Evolutionary conservation across 2,329 filamentous ascomycete species (phyloP).

Genomic region (Diplodia corticola): DNA sequence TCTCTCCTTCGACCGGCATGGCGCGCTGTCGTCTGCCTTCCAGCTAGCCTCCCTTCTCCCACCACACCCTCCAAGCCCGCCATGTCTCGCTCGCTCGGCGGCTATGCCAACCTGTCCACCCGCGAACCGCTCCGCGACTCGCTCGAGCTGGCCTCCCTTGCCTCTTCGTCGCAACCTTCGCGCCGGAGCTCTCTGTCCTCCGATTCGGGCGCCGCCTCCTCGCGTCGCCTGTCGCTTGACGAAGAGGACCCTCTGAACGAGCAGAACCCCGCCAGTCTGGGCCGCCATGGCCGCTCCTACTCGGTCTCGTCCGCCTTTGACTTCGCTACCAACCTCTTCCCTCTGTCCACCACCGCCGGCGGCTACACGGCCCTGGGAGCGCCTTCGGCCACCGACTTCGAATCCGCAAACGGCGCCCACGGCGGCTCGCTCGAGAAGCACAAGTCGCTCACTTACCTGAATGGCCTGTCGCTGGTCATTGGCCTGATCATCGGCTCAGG

Average conservation of each 20-base stretch:
- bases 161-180: constrained; percentile 72
- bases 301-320: constrained; percentile 93
- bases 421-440: constrained; percentile 87
- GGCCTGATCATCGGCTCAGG: constrained; percentile 94
- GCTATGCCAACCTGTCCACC: constrained; percentile 36
- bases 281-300: constrained; percentile 67
- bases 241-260: constrained; percentile 74
- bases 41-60: constrained; percentile 9
- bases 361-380: constrained; percentile 83
- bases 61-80: constrained; percentile 24
- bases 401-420: constrained; percentile 60
- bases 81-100: constrained; percentile 36
- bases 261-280: constrained; percentile 55
- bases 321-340: constrained; percentile 90
- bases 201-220: constrained; percentile 86
- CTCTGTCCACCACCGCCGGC: constrained; percentile 77
- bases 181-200: constrained; percentile 72
- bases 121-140: constrained; percentile 71
- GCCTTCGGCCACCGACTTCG: constrained; percentile 59
- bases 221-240: constrained; percentile 83
- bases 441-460: constrained; percentile 93
- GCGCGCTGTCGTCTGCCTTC: constrained; percentile 2
- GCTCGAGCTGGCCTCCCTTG: constrained; percentile 91
- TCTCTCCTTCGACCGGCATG: constrained; percentile 19
- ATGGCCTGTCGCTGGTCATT: constrained; percentile 86